phyloP scores from a whole-genome alignment of 768 basidiomycete species.

The Dioszegia hungarica region DNA sequence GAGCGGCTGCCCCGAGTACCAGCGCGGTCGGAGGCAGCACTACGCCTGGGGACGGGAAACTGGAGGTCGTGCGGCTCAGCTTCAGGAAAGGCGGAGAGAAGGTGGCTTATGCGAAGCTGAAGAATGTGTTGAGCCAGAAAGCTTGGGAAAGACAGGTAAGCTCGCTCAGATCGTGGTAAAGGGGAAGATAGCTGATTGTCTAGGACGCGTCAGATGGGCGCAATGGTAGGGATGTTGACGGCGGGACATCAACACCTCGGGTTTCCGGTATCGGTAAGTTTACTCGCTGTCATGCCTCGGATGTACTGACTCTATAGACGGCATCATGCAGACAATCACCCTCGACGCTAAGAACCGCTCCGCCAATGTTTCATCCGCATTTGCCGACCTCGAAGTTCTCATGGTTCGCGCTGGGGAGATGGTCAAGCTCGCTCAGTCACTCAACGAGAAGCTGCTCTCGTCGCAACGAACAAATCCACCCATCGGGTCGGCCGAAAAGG shows the following conservation, averaged over 20 bases:
- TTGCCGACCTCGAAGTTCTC: constrained; percentile 81
- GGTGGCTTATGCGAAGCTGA: constrained; percentile 70
- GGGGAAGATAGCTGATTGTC: too few species aligned
- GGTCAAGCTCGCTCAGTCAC: constrained; percentile 71
- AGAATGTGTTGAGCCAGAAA: constrained; percentile 63
- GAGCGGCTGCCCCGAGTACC: not conserved
- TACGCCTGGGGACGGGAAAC: not conserved
- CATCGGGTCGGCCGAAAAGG: constrained; percentile 3
- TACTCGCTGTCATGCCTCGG: not conserved
- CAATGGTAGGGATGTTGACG: not conserved
- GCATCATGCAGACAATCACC: constrained; percentile 73
- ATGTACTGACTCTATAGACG: constrained; percentile 54
- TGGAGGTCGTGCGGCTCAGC: constrained; percentile 65
- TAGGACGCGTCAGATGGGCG: not conserved
- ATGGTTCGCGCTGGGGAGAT: constrained; percentile 90
- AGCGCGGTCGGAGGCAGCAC: not conserved
- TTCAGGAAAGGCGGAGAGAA: constrained; percentile 90
- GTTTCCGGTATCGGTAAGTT: constrained; percentile 54
- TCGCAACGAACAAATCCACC: constrained; percentile 24
- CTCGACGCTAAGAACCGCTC: constrained; percentile 61
- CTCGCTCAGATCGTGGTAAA: not conserved
- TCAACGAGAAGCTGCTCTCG: constrained; percentile 73
- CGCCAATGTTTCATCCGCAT: constrained; percentile 65
- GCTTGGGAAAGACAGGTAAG: constrained; percentile 62
- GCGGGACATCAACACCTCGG: constrained; percentile 36